Evolutionary conservation across 108 stramenopile genomes (phyloP), one percentile per base, ranked within the genome.

Genomic region (Craspedostauros australis): DNA sequence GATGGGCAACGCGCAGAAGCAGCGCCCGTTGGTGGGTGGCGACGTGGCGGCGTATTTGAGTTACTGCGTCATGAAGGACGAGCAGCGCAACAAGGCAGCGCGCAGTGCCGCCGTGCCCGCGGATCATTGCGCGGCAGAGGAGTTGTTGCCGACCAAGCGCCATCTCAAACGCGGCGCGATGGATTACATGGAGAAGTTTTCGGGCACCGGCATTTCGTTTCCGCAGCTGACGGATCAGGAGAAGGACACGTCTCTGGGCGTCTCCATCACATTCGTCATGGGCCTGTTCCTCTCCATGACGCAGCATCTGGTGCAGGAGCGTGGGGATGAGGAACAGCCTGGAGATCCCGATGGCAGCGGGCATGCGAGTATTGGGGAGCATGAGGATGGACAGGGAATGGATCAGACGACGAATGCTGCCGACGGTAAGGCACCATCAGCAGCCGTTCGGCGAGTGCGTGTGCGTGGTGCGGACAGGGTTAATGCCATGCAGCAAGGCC

Each of bases 141-240:
- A 29, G 2, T 26, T 41, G 4, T 54, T 41, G 24, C 49, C 15
- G 27, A 44, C 7, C 9, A 24, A 48, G 26, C 47, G 43, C 19
- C 40, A 45, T n/a, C 31, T 50, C 0, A 34, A 18, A 21, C 39
- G 34, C 15, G 49, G 51, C 12, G 59, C 38, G 30, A 26, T 31
- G 3, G 70, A 72, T 12, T 63, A 72, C 26, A 20, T 63, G 7
- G 45, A 64, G n/a, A 32, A 54, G 47, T 54, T 64, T 37, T 49
- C 52, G 23, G 65, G 63, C 14, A 47, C 68, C n/a, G 33, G 30
- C 5, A 51, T 66, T 3, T 42, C 60, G 22, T 70, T 73, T 25
- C 78, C 78, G 20, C 30, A 27, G 25, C 60, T 79, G 11, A 75
- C 66, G 5, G 78, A 75, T 34, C 61, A 67, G 36, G 78, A 79